Evolutionary conservation across 441 rosid genomes (phyloP), one percentile per base, ranked within the genome.

Genomic region (Populus trichocarpa): DNA sequence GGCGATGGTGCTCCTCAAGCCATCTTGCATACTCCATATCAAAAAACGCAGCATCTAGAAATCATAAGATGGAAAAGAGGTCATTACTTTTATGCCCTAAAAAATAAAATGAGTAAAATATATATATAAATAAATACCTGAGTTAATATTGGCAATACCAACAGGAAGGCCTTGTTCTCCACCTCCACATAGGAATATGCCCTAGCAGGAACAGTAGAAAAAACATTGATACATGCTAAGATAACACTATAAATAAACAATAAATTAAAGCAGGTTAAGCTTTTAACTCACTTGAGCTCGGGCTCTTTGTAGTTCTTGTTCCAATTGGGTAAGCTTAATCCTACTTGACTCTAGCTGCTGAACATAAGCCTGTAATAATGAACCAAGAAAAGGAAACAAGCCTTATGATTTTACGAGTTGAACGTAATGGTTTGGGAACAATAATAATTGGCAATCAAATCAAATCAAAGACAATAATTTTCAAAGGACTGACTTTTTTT

Each of bases 321-420:
- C 99, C 32, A 96, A 83, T 85, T 96, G 97, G 81, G 93, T 89
- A 67, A 96, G 93, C 81, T 85, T 96, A 40, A 96, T 91, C 88
- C 98, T 89, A 72, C 98, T 94, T 71, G 99, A 87, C 85, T 96
- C 99, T 25, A 96, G 89, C 79, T 96, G 98, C 84, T 96, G 99
- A 78, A 96, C 96, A 73, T 96, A 96, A 72, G 99, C 94, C 98
- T 93, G 91, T 12, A 68, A 72, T 66, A 22, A 67, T 53, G 8
- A 30, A 30, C 14, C 3, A 53, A 66, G 59, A 70, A 46, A 66
- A 42, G 4, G n/a, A 61, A 72, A 6, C 8, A 23, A 35, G 6
- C 4, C 69, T 40, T 23, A 26, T 50, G 11, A 77, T 78, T 79
- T 69, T 64, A 72, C 76, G 69, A 22, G 71, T 75, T 79, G 80